Evolutionary conservation across 2,329 filamentous ascomycete genomes (phyloP).

Genomic region (Daldinia eschscholtzii): DNA sequence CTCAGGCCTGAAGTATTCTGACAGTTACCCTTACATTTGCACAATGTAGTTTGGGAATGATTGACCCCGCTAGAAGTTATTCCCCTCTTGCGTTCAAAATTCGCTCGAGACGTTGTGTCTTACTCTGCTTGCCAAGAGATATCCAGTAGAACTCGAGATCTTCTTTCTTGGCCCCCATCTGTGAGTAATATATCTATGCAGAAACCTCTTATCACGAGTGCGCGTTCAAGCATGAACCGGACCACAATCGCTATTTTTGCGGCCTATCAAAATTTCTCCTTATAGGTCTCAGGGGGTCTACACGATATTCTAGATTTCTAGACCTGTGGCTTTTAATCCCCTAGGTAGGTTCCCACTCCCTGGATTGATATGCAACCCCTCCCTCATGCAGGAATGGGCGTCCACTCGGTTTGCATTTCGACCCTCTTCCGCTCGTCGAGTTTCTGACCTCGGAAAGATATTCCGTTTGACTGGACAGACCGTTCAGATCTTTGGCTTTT

Average conservation of each 20-base stretch:
- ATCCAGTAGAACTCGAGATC: background rate
- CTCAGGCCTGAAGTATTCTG: background rate
- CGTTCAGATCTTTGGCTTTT: background rate
- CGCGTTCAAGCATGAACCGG: background rate
- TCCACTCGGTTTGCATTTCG: conserved; percentile 14
- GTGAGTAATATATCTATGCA: background rate
- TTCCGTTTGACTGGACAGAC: background rate
- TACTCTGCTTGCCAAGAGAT: background rate
- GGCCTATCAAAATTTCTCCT: background rate
- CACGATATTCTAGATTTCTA: background rate
- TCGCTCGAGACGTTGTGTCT: background rate
- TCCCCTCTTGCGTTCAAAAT: background rate
- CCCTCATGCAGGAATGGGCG: conserved; percentile 13
- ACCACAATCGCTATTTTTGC: background rate
- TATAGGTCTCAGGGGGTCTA: background rate
- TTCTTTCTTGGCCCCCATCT: background rate
- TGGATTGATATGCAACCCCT: background rate
- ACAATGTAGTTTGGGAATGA: too few relatives aligned
- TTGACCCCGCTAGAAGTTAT: background rate
- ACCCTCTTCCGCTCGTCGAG: conserved; percentile 16
- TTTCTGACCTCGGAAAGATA: background rate
- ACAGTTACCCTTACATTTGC: background rate
- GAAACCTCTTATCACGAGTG: background rate
- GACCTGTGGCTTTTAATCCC: background rate
- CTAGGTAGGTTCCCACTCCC: background rate